These are phyloP conservation scores for Penicillium fimorum DNA, from an alignment of 495 filamentous ascomycete species.

Conservation along the genomic window DNA sequence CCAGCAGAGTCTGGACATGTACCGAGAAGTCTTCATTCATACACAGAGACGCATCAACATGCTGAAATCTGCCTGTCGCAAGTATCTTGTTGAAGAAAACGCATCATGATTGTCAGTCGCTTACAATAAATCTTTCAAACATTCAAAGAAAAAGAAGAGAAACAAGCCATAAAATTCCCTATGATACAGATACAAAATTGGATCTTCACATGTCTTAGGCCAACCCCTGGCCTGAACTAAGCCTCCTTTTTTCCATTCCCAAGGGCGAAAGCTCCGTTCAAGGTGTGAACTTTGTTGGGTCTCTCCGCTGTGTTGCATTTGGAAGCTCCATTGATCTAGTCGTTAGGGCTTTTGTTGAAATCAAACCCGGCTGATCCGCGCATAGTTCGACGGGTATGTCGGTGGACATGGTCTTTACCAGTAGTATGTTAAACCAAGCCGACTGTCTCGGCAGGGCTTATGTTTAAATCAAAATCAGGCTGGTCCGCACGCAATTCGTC, in stretches of 20 bases:
- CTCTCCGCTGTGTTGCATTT: not conserved
- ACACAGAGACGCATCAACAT: slow-evolving; percentile 70
- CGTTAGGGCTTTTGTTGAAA: not conserved
- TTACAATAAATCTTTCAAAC: not conserved
- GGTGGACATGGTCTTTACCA: not conserved
- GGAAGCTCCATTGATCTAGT: not conserved
- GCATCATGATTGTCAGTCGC: slow-evolving; percentile 9
- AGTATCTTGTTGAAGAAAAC: slow-evolving; percentile 44
- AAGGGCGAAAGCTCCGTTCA: not conserved
- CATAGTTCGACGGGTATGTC: not conserved
- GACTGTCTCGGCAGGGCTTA: not conserved
- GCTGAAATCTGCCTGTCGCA: slow-evolving; percentile 60
- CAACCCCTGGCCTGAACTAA: not conserved
- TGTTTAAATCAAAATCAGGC: not conserved
- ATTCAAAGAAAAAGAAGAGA: not conserved
- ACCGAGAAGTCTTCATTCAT: slow-evolving; percentile 77
- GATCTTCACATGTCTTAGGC: not conserved
- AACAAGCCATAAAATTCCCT: too few relatives aligned
- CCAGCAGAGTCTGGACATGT: slow-evolving; percentile 76
- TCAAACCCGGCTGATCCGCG: not conserved
- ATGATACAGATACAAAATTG: not conserved
- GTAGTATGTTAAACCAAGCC: not conserved
- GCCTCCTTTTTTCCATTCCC: not conserved
- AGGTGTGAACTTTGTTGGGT: not conserved
- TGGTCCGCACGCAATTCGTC: not conserved